A percentile compares a stretch with the other conserved stretches of the same genome.
Conservation (phyloP, 2,329 filamentous ascomycete genomes). For the Colletotrichum paranaense region DNA sequence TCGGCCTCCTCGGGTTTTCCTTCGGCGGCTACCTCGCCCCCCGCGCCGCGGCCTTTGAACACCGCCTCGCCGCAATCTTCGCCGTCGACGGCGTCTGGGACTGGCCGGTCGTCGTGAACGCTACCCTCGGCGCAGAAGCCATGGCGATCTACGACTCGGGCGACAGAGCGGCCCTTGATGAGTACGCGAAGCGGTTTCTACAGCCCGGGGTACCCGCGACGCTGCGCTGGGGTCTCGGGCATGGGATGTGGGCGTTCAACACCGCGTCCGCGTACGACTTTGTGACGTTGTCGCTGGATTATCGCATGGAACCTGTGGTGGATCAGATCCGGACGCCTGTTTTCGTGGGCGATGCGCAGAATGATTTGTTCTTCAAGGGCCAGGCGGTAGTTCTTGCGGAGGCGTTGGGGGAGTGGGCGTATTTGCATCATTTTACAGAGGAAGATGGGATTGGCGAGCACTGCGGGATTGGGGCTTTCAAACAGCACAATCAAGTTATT, state of each 20-base stretch:
- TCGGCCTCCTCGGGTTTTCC: not conserved
- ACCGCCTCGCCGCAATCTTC: slow-evolving; percentile 51
- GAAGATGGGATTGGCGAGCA: not conserved
- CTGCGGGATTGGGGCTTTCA: not conserved
- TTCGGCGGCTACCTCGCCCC: slow-evolving; percentile 33
- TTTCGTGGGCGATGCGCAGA: not conserved
- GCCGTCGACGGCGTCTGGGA: slow-evolving; percentile 53
- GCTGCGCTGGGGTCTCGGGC: not conserved
- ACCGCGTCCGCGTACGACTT: not conserved
- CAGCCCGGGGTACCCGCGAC: not conserved
- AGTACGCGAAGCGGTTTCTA: not conserved
- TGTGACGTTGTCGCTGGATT: not conserved
- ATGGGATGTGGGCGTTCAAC: not conserved
- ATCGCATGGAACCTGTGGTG: not conserved
- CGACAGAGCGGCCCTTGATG: not conserved
- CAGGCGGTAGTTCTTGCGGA: not conserved
- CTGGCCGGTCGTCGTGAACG: not conserved
- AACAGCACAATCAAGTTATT: not conserved
- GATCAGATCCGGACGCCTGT: not conserved
- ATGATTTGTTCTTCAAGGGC: not conserved
- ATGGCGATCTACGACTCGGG: not conserved
- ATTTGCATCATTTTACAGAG: not conserved
- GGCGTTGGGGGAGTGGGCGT: not conserved
- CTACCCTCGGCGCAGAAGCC: not conserved
- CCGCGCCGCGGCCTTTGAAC: slow-evolving; percentile 56